These are phyloP conservation scores for Vinca minor DNA, from an alignment of 257 asterid genomes.

Conservation along the genomic window DNA sequence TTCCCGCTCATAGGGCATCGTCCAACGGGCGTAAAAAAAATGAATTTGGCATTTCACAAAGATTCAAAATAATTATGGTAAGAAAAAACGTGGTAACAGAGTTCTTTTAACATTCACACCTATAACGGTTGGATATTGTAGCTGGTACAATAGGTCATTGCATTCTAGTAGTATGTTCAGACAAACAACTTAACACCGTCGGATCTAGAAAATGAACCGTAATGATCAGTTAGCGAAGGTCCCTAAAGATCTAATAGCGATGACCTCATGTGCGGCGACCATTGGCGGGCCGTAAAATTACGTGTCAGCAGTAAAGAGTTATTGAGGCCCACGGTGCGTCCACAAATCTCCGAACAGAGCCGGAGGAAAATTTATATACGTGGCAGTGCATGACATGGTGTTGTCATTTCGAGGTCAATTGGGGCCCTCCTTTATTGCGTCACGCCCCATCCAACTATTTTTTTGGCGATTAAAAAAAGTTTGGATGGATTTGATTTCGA, in stretches of 20 bases:
- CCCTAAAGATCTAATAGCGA: constrained; percentile 10
- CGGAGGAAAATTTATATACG: constrained; percentile 28
- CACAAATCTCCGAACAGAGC: constrained; percentile 24
- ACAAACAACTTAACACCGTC: background rate
- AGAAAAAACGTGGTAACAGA: background rate
- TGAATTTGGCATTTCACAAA: too few species aligned
- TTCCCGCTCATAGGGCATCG: too few species aligned
- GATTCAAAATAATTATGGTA: background rate
- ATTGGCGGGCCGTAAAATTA: constrained; percentile 31
- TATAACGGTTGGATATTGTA: background rate
- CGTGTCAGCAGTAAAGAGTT: constrained; percentile 20
- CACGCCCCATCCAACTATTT: constrained; percentile 29
- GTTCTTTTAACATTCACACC: background rate
- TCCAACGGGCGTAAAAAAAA: too few species aligned
- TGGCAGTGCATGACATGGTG: constrained; percentile 17
- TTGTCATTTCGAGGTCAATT: background rate
- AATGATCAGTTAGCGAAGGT: background rate
- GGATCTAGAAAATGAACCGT: constrained; percentile 10
- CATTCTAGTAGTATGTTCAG: background rate
- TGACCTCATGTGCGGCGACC: constrained; percentile 21
- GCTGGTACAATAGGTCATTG: background rate
- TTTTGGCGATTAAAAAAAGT: too few species aligned
- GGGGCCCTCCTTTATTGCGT: constrained; percentile 18
- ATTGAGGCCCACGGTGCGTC: constrained; percentile 13
- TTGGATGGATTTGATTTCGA: too few species aligned